Evolutionary conservation across 208 protist species (phyloP).

Genomic region (Leishmania martiniquensis): DNA sequence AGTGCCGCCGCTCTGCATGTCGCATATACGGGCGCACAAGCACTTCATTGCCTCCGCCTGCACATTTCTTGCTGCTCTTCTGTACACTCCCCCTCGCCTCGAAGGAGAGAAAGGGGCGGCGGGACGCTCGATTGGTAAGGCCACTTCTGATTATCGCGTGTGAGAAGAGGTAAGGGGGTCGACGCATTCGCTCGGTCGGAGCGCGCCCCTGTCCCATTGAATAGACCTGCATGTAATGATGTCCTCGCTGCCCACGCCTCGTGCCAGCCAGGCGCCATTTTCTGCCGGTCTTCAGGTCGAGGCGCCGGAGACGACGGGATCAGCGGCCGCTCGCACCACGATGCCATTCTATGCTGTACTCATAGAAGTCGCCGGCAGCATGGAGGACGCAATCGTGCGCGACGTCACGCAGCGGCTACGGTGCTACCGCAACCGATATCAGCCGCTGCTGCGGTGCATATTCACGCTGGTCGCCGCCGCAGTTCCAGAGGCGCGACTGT

Average conservation of each 20-base stretch:
- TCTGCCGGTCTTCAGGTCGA: background rate
- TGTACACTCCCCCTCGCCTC: background rate
- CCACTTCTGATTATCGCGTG: background rate
- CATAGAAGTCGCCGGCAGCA: constrained; percentile 54
- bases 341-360: constrained; percentile 8
- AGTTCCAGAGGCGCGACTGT: constrained; percentile 43
- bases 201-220: too few relatives aligned
- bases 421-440: constrained; percentile 68
- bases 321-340: background rate
- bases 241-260: background rate
- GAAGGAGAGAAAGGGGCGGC: background rate
- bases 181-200: background rate
- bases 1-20: background rate
- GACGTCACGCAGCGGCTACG: constrained; percentile 48
- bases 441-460: constrained; percentile 58
- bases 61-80: background rate
- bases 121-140: background rate
- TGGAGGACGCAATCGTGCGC: constrained; percentile 42
- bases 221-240: background rate
- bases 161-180: background rate
- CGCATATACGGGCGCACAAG: background rate
- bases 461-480: constrained; percentile 45
- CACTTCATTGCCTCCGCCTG: background rate
- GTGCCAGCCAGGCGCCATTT: background rate
- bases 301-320: background rate